Base-by-base conservation (phyloP, 345 rosid genomes). In the Raphanus sativus region DNA sequence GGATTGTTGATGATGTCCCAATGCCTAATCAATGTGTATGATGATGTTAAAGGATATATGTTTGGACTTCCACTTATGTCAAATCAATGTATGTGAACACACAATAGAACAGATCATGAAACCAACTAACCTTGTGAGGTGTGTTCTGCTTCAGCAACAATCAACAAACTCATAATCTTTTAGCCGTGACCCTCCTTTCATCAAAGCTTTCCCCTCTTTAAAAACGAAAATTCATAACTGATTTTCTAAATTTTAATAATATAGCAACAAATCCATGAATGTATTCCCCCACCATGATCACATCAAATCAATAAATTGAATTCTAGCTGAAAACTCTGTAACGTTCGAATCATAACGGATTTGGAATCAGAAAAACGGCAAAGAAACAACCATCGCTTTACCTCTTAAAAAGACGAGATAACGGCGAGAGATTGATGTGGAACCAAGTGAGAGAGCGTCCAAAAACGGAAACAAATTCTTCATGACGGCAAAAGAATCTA, bases 91-190 rank as follows among this genome's bases (percentile, higher is more conserved):
- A 21, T 21, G 21, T 21, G 21, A 21, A 21, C 21, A 21, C 21
- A 21, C 21, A 21, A 21, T 21, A 21, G 21, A 21, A 21, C 21
- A 21, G 21, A 21, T 21, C 21, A 21, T 21, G 21, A 21, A 21
- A 21, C 21, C 21, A 21, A 21, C 21, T 21, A 21, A 21, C 21
- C 21, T 21, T 16, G 59, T 52, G 59, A 52, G 24, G 4, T 52
- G 59, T 52, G 59, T 52, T 52, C 25, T 52, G 59, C 59, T 52
- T 52, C 59, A 16, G 59, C 59, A 52, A 52, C 59, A 52, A 50
- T 21, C 21, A 0, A 21, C 21, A 21, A 21, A 21, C 21, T 21
- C 21, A 52, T 16, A 52, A 21, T 21, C 21, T 21, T 6, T 26
- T 16, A 17, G 11, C 55, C 55, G 17, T n/a, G 17, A 48, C 55